phyloP scores from a whole-genome alignment of 257 asterid genomes.

The Craterostigma plantagineum region DNA sequence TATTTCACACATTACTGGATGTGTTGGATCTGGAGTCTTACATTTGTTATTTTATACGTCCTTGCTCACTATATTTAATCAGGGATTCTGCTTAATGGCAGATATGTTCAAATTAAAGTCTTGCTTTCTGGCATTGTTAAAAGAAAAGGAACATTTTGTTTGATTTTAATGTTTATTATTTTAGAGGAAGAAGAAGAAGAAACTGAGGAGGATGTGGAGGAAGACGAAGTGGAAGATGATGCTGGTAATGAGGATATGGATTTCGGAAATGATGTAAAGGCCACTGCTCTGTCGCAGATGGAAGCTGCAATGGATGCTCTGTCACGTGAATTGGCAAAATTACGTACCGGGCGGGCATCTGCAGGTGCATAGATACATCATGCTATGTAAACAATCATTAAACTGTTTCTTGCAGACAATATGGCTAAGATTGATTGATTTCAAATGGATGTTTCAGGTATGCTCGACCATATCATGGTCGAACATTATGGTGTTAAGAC shows the following conservation, averaged over 20 bases:
- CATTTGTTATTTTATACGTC: no score
- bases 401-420: not conserved
- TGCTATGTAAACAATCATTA: not conserved
- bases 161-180: constrained; percentile 7
- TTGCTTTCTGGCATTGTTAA: not conserved
- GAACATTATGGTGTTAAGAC: constrained; percentile 58
- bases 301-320: constrained; percentile 70
- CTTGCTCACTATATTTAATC: no score
- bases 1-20: no score
- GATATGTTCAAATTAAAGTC: not conserved
- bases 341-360: constrained; percentile 91
- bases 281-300: constrained; percentile 51
- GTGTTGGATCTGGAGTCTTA: no score
- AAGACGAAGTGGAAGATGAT: constrained; percentile 22
- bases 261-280: constrained; percentile 31
- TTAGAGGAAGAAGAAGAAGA: constrained; percentile 26
- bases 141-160: not conserved
- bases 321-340: constrained; percentile 67
- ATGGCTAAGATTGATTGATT: not conserved
- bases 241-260: constrained; percentile 27
- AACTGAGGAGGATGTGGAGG: constrained; percentile 25
- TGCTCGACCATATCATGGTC: constrained; percentile 89
- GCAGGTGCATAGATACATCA: constrained; percentile 23
- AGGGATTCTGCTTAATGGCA: no score
- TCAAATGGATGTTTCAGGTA: constrained; percentile 32